Conservation (phyloP, 2,329 filamentous ascomycete genomes). For the Fusarium sp. region DNA sequence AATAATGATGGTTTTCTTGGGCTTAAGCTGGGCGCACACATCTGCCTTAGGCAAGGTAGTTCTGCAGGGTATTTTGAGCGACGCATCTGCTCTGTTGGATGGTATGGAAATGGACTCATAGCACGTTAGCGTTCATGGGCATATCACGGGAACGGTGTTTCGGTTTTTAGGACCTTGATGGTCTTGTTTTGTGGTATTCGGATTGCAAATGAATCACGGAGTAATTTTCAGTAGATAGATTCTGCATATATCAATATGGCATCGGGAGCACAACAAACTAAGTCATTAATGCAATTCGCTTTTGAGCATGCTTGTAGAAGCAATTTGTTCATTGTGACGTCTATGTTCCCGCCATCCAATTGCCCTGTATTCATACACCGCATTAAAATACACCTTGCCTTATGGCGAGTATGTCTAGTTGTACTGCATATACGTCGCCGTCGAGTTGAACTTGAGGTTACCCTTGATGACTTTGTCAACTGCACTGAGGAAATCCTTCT, state of each 20-base stretch:
- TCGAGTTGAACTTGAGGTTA: slow-evolving; percentile 99
- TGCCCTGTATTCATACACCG: slow-evolving; percentile 47
- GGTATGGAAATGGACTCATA: background rate
- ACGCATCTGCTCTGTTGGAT: slow-evolving; percentile 3
- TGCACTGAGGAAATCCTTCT: slow-evolving; percentile 97
- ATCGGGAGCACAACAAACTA: background rate
- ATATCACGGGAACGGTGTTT: slow-evolving; percentile 36
- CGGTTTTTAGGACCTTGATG: slow-evolving; percentile 5
- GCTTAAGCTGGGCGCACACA: background rate
- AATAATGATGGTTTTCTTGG: slow-evolving; percentile 29
- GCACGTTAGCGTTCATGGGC: slow-evolving; percentile 4
- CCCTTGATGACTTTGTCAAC: slow-evolving; percentile 99
- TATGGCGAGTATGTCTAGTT: slow-evolving; percentile 68
- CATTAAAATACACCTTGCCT: slow-evolving; percentile 40
- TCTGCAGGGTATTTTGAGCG: background rate
- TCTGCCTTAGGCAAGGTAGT: background rate
- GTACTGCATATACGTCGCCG: slow-evolving; percentile 98
- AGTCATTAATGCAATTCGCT: background rate
- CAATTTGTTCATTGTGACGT: slow-evolving; percentile 37
- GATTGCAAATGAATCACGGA: slow-evolving; percentile 2
- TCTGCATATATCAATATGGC: slow-evolving; percentile 20
- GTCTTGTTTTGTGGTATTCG: slow-evolving; percentile 5
- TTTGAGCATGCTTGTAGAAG: background rate
- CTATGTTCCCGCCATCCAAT: slow-evolving; percentile 37
- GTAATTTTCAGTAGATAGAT: slow-evolving; percentile 26